Conservation (phyloP, 257 asterid species). For the Petunia secreta region DNA sequence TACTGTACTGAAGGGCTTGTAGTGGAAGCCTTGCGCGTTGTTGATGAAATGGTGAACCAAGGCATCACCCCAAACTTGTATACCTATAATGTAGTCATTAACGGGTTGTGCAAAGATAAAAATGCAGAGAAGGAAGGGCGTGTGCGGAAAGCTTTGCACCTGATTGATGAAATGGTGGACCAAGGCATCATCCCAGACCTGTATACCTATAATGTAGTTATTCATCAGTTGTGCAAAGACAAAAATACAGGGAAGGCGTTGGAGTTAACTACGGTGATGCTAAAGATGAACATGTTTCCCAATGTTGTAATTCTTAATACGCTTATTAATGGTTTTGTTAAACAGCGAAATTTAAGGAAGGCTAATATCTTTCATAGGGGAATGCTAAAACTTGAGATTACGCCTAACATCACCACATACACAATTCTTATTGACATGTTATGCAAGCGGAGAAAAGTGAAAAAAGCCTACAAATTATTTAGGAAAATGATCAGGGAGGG, state of each 20-base stretch:
- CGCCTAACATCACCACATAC: conserved; percentile 47
- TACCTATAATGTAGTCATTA: conserved; percentile 41
- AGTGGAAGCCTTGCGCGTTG: conserved; percentile 38
- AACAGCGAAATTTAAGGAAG: conserved; percentile 47
- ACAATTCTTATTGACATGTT: conserved; percentile 55
- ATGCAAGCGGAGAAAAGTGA: conserved; percentile 37
- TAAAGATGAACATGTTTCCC: conserved; percentile 49
- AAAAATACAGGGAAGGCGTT: conserved; percentile 51
- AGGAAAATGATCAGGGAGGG: conserved; percentile 44
- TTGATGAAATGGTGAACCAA: conserved; percentile 38
- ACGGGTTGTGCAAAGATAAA: conserved; percentile 47
- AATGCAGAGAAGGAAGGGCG: conserved; percentile 44
- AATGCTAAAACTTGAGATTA: conserved; percentile 54
- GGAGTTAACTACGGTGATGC: conserved; percentile 62
- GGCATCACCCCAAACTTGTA: conserved; percentile 35
- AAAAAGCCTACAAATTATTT: conserved; percentile 49
- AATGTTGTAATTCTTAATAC: conserved; percentile 52
- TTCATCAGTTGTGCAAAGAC: conserved; percentile 42
- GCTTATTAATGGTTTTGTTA: conserved; percentile 57
- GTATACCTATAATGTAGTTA: conserved; percentile 40
- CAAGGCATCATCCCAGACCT: conserved; percentile 36
- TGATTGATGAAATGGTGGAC: conserved; percentile 41
- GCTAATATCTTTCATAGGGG: conserved; percentile 43
- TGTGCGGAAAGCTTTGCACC: conserved; percentile 39
- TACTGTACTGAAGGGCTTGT: conserved; percentile 46